These are phyloP conservation scores for Mycena albidolilacea DNA, from an alignment of 768 basidiomycete genomes.

Conservation along the genomic window DNA sequence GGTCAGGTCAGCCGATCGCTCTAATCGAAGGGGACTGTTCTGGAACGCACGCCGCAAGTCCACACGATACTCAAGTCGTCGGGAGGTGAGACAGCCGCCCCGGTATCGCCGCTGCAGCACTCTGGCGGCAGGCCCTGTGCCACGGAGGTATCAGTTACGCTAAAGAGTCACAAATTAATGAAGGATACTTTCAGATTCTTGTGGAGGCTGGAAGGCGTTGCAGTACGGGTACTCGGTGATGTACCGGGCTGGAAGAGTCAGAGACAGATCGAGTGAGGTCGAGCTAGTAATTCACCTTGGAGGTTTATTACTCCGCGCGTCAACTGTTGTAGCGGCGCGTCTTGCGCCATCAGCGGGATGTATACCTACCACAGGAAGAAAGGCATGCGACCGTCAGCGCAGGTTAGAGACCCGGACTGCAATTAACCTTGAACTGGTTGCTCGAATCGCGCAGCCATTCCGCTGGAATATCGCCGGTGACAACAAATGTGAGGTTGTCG, in stretches of 20 bases:
- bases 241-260: constrained; percentile 23
- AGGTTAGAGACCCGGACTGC: neutral
- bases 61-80: constrained; percentile 64
- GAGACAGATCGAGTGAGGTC: too few relatives aligned
- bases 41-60: constrained; percentile 65
- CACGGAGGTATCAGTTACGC: constrained; percentile 57
- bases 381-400: too few relatives aligned
- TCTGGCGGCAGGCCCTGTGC: constrained; percentile 47
- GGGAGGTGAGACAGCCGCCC: constrained; percentile 49
- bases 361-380: constrained; percentile 48
- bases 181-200: constrained; percentile 19
- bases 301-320: constrained; percentile 70
- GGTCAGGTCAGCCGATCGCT: neutral
- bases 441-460: constrained; percentile 72
- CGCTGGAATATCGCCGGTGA: constrained; percentile 65
- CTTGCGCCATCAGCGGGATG: constrained; percentile 55
- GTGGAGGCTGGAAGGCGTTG: constrained; percentile 39
- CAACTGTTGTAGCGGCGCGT: constrained; percentile 58
- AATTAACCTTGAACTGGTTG: constrained; percentile 61
- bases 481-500: constrained; percentile 65
- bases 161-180: constrained; percentile 44
- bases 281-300: constrained; percentile 46
- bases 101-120: constrained; percentile 18
- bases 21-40: neutral
- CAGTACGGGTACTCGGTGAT: constrained; percentile 38